phyloP scores from a whole-genome alignment of 257 asterid genomes.

The Petrea volubilis region DNA sequence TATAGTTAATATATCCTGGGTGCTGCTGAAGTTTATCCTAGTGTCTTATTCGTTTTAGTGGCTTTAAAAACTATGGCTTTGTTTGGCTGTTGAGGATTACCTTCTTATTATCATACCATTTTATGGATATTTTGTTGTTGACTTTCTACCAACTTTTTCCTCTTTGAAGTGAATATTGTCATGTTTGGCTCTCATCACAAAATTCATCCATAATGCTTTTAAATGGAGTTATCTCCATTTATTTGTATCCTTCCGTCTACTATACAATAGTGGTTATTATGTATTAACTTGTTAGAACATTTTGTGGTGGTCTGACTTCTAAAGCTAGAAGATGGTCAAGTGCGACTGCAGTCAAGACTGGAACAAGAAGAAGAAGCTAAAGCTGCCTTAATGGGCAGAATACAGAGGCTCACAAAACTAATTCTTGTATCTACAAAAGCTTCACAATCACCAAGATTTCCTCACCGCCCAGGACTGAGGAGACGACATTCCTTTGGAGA shows the following conservation, averaged over 20 bases:
- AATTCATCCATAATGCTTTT: constrained; percentile 11
- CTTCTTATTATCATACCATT: not conserved
- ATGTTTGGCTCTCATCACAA: not conserved
- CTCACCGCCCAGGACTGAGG: constrained; percentile 75
- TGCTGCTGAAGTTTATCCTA: constrained; percentile 3
- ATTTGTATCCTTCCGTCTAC: constrained; percentile 7
- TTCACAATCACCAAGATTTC: constrained; percentile 73
- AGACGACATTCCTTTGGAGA: constrained; percentile 99
- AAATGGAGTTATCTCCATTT: constrained; percentile 1
- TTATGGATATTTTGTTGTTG: not conserved
- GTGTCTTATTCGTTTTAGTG: not conserved
- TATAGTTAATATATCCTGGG: not conserved
- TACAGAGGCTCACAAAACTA: constrained; percentile 91
- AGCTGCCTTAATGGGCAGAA: constrained; percentile 96
- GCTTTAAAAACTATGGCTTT: not conserved
- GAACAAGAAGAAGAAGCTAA: constrained; percentile 99
- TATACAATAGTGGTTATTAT: constrained; percentile 12
- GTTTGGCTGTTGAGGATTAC: constrained; percentile 2
- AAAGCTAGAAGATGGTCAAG: constrained; percentile 99
- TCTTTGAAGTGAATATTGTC: not conserved
- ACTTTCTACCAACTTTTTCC: not conserved
- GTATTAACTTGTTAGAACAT: constrained; percentile 31
- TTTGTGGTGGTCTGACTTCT: constrained; percentile 44
- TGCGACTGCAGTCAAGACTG: constrained; percentile 94
- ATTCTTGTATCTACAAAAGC: constrained; percentile 93